Conservation (phyloP, 371 early-diverging fungal genomes). For the Lichtheimia ornata region DNA sequence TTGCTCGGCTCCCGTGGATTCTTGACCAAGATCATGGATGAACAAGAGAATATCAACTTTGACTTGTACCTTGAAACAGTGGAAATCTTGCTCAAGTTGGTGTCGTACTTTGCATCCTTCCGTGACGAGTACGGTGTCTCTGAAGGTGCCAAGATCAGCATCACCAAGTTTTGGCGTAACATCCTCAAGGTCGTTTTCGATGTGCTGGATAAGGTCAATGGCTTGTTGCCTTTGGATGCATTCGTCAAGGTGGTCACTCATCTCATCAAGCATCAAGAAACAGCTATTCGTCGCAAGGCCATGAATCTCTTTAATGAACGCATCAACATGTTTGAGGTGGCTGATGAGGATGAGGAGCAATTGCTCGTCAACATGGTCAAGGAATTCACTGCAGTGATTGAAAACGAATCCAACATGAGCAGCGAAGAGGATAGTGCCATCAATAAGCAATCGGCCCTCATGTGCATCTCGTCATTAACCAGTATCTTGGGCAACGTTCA, state of each 20-base stretch:
- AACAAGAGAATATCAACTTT: constrained; percentile 36
- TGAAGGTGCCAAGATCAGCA: constrained; percentile 30
- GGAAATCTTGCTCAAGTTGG: constrained; percentile 48
- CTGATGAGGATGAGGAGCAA: constrained; percentile 44
- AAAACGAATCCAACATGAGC: constrained; percentile 38
- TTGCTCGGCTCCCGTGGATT: constrained; percentile 68
- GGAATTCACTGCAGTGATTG: constrained; percentile 46
- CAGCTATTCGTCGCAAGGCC: constrained; percentile 77
- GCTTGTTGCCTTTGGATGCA: constrained; percentile 69
- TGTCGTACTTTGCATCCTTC: constrained; percentile 56
- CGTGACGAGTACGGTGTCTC: constrained; percentile 37
- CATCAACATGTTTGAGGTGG: constrained; percentile 52
- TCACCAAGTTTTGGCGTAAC: constrained; percentile 63
- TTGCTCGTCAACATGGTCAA: constrained; percentile 51
- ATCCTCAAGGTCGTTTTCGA: constrained; percentile 67
- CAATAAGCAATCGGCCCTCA: constrained; percentile 79
- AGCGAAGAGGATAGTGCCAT: constrained; percentile 55
- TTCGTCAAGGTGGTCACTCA: constrained; percentile 73
- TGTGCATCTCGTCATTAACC: constrained; percentile 79
- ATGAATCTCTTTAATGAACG: constrained; percentile 77
- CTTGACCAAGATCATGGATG: constrained; percentile 54
- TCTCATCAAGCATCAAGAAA: constrained; percentile 70
- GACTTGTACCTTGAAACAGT: constrained; percentile 54
- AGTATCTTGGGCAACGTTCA: constrained; percentile 64
- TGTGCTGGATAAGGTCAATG: constrained; percentile 76